phyloP scores from a whole-genome alignment of 2,329 filamentous ascomycete genomes.

The Aspergillus fijiensis region DNA sequence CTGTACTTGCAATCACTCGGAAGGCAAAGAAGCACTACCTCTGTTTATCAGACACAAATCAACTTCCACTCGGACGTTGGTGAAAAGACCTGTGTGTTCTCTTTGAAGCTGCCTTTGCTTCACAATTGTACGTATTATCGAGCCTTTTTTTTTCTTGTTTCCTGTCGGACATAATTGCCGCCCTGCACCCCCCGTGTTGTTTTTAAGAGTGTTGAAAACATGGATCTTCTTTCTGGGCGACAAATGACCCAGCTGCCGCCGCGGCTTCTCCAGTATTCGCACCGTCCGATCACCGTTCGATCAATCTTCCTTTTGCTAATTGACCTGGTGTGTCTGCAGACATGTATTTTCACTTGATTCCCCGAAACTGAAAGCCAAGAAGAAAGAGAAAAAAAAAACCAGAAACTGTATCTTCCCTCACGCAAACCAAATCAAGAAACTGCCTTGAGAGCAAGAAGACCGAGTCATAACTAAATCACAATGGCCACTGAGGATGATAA shows the following conservation, averaged over 20 bases:
- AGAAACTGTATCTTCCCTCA: slow-evolving; percentile 40
- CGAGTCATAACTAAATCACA: slow-evolving; percentile 30
- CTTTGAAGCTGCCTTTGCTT: slow-evolving; percentile 28
- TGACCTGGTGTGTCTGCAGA: slow-evolving; percentile 38
- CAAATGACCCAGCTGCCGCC: neutral
- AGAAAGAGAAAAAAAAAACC: slow-evolving; percentile 19
- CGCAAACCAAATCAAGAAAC: slow-evolving; percentile 37
- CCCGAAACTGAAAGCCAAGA: slow-evolving; percentile 27
- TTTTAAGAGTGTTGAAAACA: slow-evolving; percentile 13
- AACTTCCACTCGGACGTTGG: slow-evolving; percentile 17
- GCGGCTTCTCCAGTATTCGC: neutral
- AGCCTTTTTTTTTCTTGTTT: slow-evolving; percentile 26
- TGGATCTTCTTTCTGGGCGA: neutral
- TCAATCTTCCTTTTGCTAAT: slow-evolving; percentile 40
- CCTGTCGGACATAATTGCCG: neutral
- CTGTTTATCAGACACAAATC: slow-evolving; percentile 13
- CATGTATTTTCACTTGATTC: slow-evolving; percentile 45
- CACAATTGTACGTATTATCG: slow-evolving; percentile 44
- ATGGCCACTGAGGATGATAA: slow-evolving; percentile 64
- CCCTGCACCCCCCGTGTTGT: neutral
- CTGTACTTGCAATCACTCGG: slow-evolving; percentile 31
- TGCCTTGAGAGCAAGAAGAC: slow-evolving; percentile 26
- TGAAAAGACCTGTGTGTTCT: slow-evolving; percentile 22
- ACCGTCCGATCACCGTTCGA: neutral
- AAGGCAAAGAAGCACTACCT: slow-evolving; percentile 18